Evolutionary conservation across 352 stramenopile species (phyloP).

Genomic region (Globisporangium mamillatum): DNA sequence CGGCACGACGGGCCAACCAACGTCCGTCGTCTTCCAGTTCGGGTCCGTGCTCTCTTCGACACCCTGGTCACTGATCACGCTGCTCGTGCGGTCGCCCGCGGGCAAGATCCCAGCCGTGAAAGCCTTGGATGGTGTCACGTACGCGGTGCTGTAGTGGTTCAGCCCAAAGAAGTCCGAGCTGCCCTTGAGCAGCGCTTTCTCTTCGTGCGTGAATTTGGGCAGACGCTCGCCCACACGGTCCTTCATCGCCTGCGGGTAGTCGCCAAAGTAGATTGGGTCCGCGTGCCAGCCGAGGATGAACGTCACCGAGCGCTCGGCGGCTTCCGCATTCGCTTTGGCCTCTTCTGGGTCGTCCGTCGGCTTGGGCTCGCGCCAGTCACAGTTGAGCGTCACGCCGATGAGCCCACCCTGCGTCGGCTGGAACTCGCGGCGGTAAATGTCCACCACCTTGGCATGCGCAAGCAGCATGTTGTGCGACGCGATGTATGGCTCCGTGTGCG

Average conservation of each 20-base stretch:
- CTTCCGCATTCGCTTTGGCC: constrained; percentile 56
- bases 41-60: constrained; percentile 28
- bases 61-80: constrained; percentile 38
- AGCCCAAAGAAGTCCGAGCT: constrained; percentile 93
- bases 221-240: constrained; percentile 75
- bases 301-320: constrained; percentile 75
- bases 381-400: constrained; percentile 91
- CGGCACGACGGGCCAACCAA: constrained; percentile 76
- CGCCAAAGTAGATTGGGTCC: constrained; percentile 89
- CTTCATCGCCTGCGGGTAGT: constrained; percentile 93
- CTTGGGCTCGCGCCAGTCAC: constrained; percentile 85
- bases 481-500: constrained; percentile 77
- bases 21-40: constrained; percentile 73
- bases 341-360: constrained; percentile 37
- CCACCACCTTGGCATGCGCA: constrained; percentile 78
- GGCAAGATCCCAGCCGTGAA: constrained; percentile 22
- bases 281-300: constrained; percentile 91
- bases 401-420: constrained; percentile 49
- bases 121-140: constrained; percentile 33
- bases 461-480: constrained; percentile 88
- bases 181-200: constrained; percentile 74
- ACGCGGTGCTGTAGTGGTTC: constrained; percentile 91
- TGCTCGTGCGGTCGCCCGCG: constrained; percentile 19
- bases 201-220: constrained; percentile 84
- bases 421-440: constrained; percentile 86